phyloP scores from a whole-genome alignment of 768 basidiomycete genomes.

The Suillus bovinus region DNA sequence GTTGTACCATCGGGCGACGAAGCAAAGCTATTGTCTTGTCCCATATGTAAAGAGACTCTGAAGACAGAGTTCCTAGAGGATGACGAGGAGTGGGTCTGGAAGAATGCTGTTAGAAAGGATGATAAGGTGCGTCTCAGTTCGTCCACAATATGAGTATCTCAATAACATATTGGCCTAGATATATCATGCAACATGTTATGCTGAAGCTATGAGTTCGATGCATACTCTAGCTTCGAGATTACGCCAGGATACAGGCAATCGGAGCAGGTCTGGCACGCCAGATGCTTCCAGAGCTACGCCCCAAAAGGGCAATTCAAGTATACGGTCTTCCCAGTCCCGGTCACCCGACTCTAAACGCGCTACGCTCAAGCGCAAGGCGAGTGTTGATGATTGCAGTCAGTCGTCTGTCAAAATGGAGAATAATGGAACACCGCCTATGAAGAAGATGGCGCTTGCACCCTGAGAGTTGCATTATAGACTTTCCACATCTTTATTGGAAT shows the following conservation, averaged over 20 bases:
- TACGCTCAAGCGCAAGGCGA: constrained; percentile 79
- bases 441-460: constrained; percentile 58
- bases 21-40: constrained; percentile 81
- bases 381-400: constrained; percentile 43
- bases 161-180: constrained; percentile 50
- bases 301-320: constrained; percentile 31
- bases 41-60: constrained; percentile 93
- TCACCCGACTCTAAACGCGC: constrained; percentile 53
- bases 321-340: constrained; percentile 45
- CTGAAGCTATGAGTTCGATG: constrained; percentile 68
- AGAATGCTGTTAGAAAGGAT: constrained; percentile 83
- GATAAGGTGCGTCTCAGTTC: constrained; percentile 61
- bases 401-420: constrained; percentile 34
- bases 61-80: constrained; percentile 93
- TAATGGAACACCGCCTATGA: constrained; percentile 61
- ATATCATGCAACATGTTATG: constrained; percentile 93
- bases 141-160: not conserved
- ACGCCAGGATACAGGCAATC: constrained; percentile 55
- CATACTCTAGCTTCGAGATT: constrained; percentile 68
- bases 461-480: constrained; percentile 19
- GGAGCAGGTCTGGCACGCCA: constrained; percentile 79
- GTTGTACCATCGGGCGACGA: constrained; percentile 90
- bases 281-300: constrained; percentile 48
- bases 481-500: constrained; percentile 32
- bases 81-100: constrained; percentile 98